These are phyloP conservation scores for Pseudogymnoascus sp. DNA, from an alignment of 2,329 filamentous ascomycete genomes.

Conservation along the genomic window DNA sequence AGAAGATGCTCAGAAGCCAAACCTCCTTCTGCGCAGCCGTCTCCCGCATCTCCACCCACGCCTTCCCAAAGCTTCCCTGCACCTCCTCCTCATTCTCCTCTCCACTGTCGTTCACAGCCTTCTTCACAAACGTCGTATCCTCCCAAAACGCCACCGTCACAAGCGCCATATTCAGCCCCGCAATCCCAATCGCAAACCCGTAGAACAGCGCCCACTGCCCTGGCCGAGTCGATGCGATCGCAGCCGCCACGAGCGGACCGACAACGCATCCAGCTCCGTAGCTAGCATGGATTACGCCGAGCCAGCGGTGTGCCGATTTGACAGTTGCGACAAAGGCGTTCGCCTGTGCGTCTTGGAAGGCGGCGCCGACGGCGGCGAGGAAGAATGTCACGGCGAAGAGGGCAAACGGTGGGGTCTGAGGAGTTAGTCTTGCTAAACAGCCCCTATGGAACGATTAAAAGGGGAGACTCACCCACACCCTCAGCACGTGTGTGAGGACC, in stretches of 20 bases:
- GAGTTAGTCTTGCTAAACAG: background rate
- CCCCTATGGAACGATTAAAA: background rate
- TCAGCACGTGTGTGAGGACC: conserved; percentile 42
- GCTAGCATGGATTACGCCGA: conserved; percentile 56
- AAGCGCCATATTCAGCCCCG: conserved; percentile 40
- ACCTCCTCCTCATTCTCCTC: conserved; percentile 12
- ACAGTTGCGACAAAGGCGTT: conserved; percentile 51
- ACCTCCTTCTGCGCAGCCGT: conserved; percentile 38
- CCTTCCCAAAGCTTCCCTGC: conserved; percentile 28
- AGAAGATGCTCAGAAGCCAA: conserved; percentile 53
- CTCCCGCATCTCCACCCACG: conserved; percentile 35
- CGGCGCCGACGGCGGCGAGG: conserved; percentile 49
- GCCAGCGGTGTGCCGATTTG: conserved; percentile 46
- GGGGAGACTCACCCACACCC: conserved; percentile 37
- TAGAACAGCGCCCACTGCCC: conserved; percentile 49
- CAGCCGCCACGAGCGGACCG: conserved; percentile 45
- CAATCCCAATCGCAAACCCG: conserved; percentile 43
- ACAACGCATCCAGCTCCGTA: conserved; percentile 45
- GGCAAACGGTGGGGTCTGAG: conserved; percentile 40
- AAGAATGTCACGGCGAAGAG: conserved; percentile 51
- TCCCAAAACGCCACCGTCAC: conserved; percentile 43
- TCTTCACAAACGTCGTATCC: conserved; percentile 1
- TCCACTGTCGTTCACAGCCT: conserved; percentile 9
- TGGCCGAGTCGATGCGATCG: conserved; percentile 35
- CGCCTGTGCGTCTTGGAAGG: conserved; percentile 53